Conservation (phyloP, 495 filamentous ascomycete genomes). For the Xylaria flabelliformis region DNA sequence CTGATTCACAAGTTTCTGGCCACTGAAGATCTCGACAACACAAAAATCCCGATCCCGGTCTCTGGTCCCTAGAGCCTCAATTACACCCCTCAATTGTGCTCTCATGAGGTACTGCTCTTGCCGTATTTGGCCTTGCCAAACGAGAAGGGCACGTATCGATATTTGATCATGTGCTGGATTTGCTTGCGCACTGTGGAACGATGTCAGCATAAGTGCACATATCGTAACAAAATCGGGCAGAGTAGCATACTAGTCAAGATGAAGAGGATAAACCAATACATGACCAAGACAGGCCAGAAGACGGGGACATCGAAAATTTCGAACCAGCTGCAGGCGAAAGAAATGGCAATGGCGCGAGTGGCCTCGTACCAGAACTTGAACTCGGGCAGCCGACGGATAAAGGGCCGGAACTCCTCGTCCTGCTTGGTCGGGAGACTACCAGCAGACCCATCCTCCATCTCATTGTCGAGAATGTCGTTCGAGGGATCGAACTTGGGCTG, state of each 20-base stretch:
- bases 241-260: constrained; percentile 84
- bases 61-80: background rate
- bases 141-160: constrained; percentile 96
- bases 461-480: constrained; percentile 86
- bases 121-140: constrained; percentile 88
- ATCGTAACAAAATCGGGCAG: background rate
- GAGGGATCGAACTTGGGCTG: constrained; percentile 99
- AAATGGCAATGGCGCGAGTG: constrained; percentile 83
- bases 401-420: constrained; percentile 96
- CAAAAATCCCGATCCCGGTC: background rate
- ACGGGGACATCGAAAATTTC: constrained; percentile 93
- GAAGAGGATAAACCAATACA: constrained; percentile 98
- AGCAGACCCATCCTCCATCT: constrained; percentile 89
- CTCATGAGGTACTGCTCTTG: constrained; percentile 56
- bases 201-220: constrained; percentile 35
- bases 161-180: constrained; percentile 99
- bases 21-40: constrained; percentile 9
- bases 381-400: constrained; percentile 93
- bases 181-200: constrained; percentile 81
- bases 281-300: constrained; percentile 97
- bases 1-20: background rate
- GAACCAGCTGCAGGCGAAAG: constrained; percentile 91
- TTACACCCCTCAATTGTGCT: background rate
- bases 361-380: constrained; percentile 99
- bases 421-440: constrained; percentile 86